These are phyloP conservation scores for Liriodendron chinense DNA, from an alignment of 164 flowering plant species.

Conservation along the genomic window DNA sequence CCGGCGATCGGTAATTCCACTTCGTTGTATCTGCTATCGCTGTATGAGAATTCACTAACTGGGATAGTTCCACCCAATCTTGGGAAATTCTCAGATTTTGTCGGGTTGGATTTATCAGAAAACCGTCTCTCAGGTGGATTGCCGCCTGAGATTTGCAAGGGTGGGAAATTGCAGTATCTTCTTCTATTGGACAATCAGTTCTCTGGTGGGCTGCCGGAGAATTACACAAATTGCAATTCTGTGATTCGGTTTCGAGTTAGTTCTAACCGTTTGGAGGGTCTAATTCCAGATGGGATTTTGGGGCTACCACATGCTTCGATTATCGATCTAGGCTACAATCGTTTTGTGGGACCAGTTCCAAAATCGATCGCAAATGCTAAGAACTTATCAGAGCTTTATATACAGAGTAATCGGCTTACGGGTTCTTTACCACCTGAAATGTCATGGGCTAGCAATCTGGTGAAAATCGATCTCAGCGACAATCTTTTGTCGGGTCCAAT, in stretches of 20 bases:
- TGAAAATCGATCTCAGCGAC: conserved; percentile 81
- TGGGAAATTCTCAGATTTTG: conserved; percentile 49
- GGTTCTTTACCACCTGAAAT: conserved; percentile 74
- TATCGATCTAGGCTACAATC: conserved; percentile 62
- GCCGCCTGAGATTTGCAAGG: conserved; percentile 63
- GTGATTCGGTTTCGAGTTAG: conserved; percentile 78
- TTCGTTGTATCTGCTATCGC: conserved; percentile 47
- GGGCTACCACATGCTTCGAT: conserved; percentile 76
- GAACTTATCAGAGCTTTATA: conserved; percentile 71
- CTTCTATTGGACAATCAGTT: conserved; percentile 63
- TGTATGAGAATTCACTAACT: conserved; percentile 63
- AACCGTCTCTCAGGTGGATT: conserved; percentile 64
- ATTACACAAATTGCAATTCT: conserved; percentile 49
- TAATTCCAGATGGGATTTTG: conserved; percentile 58
- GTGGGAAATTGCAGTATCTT: conserved; percentile 65
- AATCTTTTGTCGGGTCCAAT: conserved; percentile 78
- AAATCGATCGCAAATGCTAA: conserved; percentile 43
- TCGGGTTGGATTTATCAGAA: conserved; percentile 69
- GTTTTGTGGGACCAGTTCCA: conserved; percentile 52
- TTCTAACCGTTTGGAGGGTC: conserved; percentile 56
- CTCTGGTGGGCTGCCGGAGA: conserved; percentile 62
- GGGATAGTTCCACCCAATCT: conserved; percentile 64
- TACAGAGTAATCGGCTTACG: conserved; percentile 68
- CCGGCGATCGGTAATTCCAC: conserved; percentile 55
- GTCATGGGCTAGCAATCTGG: conserved; percentile 54